A percentile compares a stretch with the other conserved stretches of the same genome.
Conservation (phyloP, 2,329 filamentous ascomycete genomes). For the Verticillium alfalfae region DNA sequence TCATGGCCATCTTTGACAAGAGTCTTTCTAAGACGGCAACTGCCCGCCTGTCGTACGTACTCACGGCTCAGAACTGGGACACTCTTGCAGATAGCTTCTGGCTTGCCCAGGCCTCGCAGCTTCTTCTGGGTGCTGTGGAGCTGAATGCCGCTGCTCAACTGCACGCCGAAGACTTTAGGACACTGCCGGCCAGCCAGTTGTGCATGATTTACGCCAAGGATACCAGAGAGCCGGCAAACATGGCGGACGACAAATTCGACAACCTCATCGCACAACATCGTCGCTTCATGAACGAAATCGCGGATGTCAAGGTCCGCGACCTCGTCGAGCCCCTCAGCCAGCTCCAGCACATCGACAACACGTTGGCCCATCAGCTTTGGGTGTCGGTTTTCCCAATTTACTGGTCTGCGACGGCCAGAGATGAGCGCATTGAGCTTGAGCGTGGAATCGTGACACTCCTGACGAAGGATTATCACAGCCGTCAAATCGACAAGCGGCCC, state of each 20-base stretch:
- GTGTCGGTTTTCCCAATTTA: conserved; percentile 84
- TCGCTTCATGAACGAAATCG: conserved; percentile 77
- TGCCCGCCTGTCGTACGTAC: conserved; percentile 80
- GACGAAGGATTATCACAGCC: conserved; percentile 91
- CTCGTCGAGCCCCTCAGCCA: conserved; percentile 86
- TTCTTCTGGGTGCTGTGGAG: conserved; percentile 87
- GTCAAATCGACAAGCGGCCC: conserved; percentile 89
- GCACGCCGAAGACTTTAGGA: conserved; percentile 77
- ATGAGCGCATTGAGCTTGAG: conserved; percentile 86
- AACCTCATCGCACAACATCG: conserved; percentile 70
- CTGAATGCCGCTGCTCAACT: conserved; percentile 74
- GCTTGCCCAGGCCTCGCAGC: conserved; percentile 89
- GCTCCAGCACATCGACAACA: conserved; percentile 81
- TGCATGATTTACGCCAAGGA: conserved; percentile 73
- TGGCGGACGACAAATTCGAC: conserved; percentile 80
- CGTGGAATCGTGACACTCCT: conserved; percentile 85
- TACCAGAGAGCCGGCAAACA: conserved; percentile 53
- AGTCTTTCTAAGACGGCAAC: conserved; percentile 90
- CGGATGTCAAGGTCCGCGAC: conserved; percentile 82
- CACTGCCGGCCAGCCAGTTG: conserved; percentile 67
- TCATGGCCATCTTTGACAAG: conserved; percentile 93
- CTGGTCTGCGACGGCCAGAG: conserved; percentile 82
- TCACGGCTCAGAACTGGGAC: conserved; percentile 95
- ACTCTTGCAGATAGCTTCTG: conserved; percentile 92
- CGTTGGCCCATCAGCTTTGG: conserved; percentile 86